Conservation (phyloP, 2,329 filamentous ascomycete species). For the Fusarium zealandicum region DNA sequence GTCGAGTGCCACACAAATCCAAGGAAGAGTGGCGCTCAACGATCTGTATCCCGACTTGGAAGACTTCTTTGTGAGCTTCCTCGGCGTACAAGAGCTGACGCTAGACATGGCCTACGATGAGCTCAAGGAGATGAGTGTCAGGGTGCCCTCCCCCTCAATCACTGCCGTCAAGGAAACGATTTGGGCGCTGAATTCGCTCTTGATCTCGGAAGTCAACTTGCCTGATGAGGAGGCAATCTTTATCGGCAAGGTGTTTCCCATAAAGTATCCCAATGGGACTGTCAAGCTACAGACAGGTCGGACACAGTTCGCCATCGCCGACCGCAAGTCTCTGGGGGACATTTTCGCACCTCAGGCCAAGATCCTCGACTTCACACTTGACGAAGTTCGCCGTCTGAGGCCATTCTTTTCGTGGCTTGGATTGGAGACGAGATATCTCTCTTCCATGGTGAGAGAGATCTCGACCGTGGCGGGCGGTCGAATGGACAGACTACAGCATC, state of each 20-base stretch:
- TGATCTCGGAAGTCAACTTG: slow-evolving; percentile 11
- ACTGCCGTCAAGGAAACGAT: slow-evolving; percentile 44
- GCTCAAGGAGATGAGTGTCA: slow-evolving; percentile 33
- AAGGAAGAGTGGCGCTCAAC: slow-evolving; percentile 39
- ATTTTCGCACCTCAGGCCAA: slow-evolving; percentile 43
- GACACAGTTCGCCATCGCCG: slow-evolving; percentile 45
- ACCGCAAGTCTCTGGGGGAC: slow-evolving; percentile 41
- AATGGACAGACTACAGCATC: slow-evolving; percentile 29
- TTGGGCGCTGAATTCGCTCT: slow-evolving; percentile 44
- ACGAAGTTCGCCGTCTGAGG: slow-evolving; percentile 42
- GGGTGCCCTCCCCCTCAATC: slow-evolving; percentile 5
- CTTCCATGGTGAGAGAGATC: slow-evolving; percentile 44
- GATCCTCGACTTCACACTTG: slow-evolving; percentile 47
- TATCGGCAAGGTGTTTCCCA: slow-evolving; percentile 31
- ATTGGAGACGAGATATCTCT: slow-evolving; percentile 45
- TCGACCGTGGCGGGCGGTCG: slow-evolving; percentile 37
- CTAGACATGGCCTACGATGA: slow-evolving; percentile 44
- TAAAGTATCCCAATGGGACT: slow-evolving; percentile 30
- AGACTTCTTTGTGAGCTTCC: slow-evolving; percentile 41
- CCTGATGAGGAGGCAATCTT: slow-evolving; percentile 20
- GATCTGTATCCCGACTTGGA: slow-evolving; percentile 41
- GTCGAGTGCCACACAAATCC: slow-evolving; percentile 43
- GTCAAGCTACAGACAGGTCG: slow-evolving; percentile 16
- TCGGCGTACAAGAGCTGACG: slow-evolving; percentile 43
- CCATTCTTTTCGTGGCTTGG: slow-evolving; percentile 47